phyloP scores from a whole-genome alignment of 805 yeast species.

The Lachancea quebecensis region DNA sequence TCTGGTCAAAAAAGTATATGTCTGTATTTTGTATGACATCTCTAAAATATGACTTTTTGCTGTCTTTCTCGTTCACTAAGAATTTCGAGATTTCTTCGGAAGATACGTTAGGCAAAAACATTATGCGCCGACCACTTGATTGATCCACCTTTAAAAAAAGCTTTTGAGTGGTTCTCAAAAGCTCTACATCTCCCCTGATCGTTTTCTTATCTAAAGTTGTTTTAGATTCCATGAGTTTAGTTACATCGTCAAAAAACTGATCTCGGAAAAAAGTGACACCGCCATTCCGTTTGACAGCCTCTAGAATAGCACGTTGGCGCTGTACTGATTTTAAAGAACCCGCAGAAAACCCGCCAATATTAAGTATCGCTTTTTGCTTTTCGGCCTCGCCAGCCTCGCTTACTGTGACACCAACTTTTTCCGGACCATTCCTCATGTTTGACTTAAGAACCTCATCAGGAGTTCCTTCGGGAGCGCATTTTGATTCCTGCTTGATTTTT shows the following conservation, averaged over 20 bases:
- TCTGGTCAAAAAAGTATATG: conserved; percentile 30
- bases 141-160: conserved; percentile 17
- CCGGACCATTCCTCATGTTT: background rate
- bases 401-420: background rate
- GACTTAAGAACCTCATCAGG: background rate
- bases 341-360: conserved; percentile 33
- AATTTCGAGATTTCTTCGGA: conserved; percentile 16
- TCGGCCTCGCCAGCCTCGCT: conserved; percentile 1
- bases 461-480: conserved; percentile 13
- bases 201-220: conserved; percentile 49
- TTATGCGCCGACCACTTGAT: conserved; percentile 15
- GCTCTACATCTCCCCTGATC: conserved; percentile 36
- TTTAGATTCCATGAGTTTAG: conserved; percentile 36
- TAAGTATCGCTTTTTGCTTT: conserved; percentile 7
- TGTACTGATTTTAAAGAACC: conserved; percentile 39
- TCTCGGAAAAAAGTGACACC: conserved; percentile 43
- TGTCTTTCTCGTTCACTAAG: conserved; percentile 24
- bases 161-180: conserved; percentile 21
- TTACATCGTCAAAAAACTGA: conserved; percentile 35
- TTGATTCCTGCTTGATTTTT: conserved; percentile 12
- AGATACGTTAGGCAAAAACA: conserved; percentile 20
- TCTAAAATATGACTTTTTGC: conserved; percentile 17
- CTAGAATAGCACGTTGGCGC: conserved; percentile 39
- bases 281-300: conserved; percentile 36
- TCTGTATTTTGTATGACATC: conserved; percentile 28